Evolutionary conservation across 2,329 filamentous ascomycete genomes (phyloP), one percentile per base, ranked within the genome.

Genomic region (Alternaria longipes): DNA sequence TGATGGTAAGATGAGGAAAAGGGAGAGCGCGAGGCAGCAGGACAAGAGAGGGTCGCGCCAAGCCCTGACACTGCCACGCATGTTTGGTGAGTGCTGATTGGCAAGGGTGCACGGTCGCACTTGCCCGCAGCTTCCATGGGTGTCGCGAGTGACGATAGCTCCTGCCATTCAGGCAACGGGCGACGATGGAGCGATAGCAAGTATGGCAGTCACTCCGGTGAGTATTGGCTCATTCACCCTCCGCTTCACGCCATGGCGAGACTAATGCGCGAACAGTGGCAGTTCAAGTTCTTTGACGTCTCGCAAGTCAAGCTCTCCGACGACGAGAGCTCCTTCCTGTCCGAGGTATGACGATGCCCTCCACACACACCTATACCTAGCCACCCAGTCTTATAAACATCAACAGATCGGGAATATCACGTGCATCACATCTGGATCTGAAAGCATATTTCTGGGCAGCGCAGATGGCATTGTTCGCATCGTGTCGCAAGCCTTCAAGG

Each of bases 271-370:
- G 56, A 54, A 46, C 67, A 97, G 94, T 98, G 95, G 94, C 97
- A 97, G 91, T 99, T 99, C 84, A 94, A 97, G 86, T 99, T 99
- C 89, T 98, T 99, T 87, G 93, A 97, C 82, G 93, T 97, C 79
- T 89, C 89, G 78, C 90, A 91, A 78, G 89, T 97, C 79, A 89
- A 90, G 75, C 86, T 94, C 73, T 87, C 86, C 70, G 91, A 96
- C 78, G 90, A 90, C 74, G 92, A 96, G 77, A 90, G 89, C 77
- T 88, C 89, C 70, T 86, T 89, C 75, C 86, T 93, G 76, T 91
- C 96, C 82, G 90, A 94, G 79, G 91, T 91, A 86, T 88, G 87
- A 57, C 56, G 41, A 47, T 60, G 38, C 59, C 38, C 42, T 38
- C 56, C 54, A 47, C 54, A 36, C 54, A 24, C 47, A 32, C 59